phyloP scores from a whole-genome alignment of 805 yeast species.

The Candida stauntonica region DNA sequence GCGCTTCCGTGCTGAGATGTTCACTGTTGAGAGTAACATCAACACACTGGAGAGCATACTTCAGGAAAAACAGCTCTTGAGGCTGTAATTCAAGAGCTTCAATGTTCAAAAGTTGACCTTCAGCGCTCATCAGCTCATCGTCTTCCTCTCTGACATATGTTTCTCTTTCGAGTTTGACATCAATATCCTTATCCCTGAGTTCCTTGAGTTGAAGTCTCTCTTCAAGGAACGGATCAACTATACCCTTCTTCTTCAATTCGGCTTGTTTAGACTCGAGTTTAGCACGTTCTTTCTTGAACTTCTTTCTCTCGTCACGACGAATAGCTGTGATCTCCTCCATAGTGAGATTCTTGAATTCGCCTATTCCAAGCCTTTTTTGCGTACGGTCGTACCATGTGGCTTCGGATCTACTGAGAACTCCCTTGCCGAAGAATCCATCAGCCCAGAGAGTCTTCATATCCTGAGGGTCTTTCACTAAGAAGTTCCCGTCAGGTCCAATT shows the following conservation, averaged over 20 bases:
- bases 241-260: slow-evolving; percentile 35
- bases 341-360: slow-evolving; percentile 34
- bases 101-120: slow-evolving; percentile 29
- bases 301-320: slow-evolving; percentile 66
- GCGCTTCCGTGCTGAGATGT: slow-evolving; percentile 12
- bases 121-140: slow-evolving; percentile 27
- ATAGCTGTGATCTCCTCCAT: slow-evolving; percentile 75
- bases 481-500: slow-evolving; percentile 31
- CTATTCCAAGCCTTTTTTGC: slow-evolving; percentile 46
- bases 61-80: slow-evolving; percentile 68
- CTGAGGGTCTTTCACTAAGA: slow-evolving; percentile 34
- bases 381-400: slow-evolving; percentile 86
- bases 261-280: slow-evolving; percentile 48
- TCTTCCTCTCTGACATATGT: slow-evolving; percentile 34
- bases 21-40: slow-evolving; percentile 28
- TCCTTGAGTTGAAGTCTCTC: slow-evolving; percentile 30
- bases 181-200: slow-evolving; percentile 29
- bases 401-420: slow-evolving; percentile 82
- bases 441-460: slow-evolving; percentile 67
- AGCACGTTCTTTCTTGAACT: slow-evolving; percentile 67
- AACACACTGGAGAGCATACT: slow-evolving; percentile 50
- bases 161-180: slow-evolving; percentile 20
- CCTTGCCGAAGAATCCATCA: slow-evolving; percentile 92
- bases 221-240: slow-evolving; percentile 32
- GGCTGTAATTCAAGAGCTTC: slow-evolving; percentile 61